Conservation (phyloP, 352 stramenopile species). For the Phytophthora nicotianae region DNA sequence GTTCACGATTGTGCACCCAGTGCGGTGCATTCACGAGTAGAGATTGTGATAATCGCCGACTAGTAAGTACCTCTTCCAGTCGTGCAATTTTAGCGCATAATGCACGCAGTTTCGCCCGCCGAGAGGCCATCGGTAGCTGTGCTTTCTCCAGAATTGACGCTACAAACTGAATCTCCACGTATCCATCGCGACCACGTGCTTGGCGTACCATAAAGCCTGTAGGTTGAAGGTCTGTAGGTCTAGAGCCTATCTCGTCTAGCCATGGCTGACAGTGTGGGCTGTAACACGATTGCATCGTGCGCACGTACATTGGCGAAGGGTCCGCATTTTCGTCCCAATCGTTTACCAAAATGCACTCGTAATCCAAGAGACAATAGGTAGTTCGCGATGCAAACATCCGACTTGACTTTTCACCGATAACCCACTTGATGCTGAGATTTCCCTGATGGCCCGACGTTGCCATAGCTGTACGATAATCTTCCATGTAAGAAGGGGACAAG, state of each 20-base stretch:
- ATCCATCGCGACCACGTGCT: slow-evolving; percentile 45
- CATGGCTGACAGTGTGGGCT: slow-evolving; percentile 63
- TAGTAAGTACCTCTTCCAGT: slow-evolving; percentile 76
- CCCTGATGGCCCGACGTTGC: slow-evolving; percentile 52
- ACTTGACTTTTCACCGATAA: slow-evolving; percentile 64
- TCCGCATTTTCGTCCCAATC: slow-evolving; percentile 68
- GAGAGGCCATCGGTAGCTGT: slow-evolving; percentile 56
- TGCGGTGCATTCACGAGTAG: slow-evolving; percentile 65
- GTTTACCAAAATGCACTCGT: slow-evolving; percentile 75
- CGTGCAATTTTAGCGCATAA: slow-evolving; percentile 61
- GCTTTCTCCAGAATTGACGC: slow-evolving; percentile 76
- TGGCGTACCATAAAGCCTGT: slow-evolving; percentile 80
- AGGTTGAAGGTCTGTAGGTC: slow-evolving; percentile 61
- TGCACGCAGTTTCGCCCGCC: slow-evolving; percentile 61
- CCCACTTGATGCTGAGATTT: slow-evolving; percentile 75
- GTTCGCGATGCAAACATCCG: slow-evolving; percentile 72
- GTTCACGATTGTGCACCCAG: slow-evolving; percentile 75
- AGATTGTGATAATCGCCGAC: slow-evolving; percentile 69
- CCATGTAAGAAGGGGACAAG: slow-evolving; percentile 45
- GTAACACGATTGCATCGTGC: slow-evolving; percentile 71
- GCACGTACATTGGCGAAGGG: slow-evolving; percentile 69
- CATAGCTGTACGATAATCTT: slow-evolving; percentile 53
- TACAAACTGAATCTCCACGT: slow-evolving; percentile 79
- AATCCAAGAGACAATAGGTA: slow-evolving; percentile 77
- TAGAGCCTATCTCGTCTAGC: slow-evolving; percentile 61